Evolutionary conservation across 768 basidiomycete genomes (phyloP).

Genomic region (Kondoa subrosea): DNA sequence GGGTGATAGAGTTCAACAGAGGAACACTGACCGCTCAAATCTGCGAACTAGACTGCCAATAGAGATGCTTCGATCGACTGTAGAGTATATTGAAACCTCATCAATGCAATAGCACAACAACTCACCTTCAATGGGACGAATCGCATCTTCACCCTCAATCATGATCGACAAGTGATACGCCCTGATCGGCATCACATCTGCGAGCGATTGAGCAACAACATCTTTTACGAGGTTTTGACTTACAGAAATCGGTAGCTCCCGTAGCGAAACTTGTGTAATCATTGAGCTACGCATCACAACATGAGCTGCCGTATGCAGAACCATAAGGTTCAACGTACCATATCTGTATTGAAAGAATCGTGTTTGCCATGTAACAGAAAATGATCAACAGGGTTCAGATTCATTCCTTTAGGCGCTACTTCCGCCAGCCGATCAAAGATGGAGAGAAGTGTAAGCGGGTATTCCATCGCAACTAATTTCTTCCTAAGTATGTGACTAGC

Average conservation of each 20-base stretch:
- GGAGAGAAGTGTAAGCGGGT: not conserved
- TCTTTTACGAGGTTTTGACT: no score
- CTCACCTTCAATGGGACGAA: no score
- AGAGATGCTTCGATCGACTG: not conserved
- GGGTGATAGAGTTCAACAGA: not conserved
- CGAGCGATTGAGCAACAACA: no score
- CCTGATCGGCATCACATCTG: no score
- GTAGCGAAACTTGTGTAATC: no score
- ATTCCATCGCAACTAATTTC: not conserved
- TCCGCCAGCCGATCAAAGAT: not conserved
- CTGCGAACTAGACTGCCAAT: not conserved
- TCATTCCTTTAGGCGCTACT: not conserved
- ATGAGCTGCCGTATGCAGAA: no score
- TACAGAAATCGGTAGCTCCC: no score
- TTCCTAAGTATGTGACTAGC: not conserved
- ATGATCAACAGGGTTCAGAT: not conserved
- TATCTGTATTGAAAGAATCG: not conserved
- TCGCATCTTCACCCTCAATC: no score
- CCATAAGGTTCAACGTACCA: no score
- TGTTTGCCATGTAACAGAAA: not conserved
- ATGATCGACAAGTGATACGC: no score
- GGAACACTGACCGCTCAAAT: not conserved
- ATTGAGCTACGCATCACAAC: no score
- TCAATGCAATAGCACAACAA: not conserved
- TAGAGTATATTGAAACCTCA: not conserved